Percentiles rank a stretch among this genome's conserved stretches.
phyloP scores from a whole-genome alignment of 768 basidiomycete species.

The Strobilomyces confusus region DNA sequence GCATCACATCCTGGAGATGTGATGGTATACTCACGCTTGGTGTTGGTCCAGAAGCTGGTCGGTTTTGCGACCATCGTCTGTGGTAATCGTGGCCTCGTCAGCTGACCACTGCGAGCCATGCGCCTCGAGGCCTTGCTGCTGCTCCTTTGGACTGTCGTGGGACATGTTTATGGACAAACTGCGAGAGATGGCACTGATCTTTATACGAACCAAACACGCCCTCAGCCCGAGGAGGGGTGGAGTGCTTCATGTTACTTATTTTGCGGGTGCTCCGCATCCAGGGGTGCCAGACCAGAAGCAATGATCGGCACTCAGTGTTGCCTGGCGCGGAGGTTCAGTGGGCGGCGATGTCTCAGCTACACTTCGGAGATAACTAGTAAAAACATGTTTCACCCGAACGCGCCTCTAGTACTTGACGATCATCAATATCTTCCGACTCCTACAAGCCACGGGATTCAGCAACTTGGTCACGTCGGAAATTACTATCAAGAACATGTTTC shows the following conservation, averaged over 20 bases:
- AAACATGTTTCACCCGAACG: neutral
- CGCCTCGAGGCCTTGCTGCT: conserved; percentile 23
- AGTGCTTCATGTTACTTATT: neutral
- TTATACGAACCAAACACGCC: neutral
- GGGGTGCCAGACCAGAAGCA: neutral
- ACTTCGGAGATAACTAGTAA: neutral
- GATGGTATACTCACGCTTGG: conserved; percentile 41
- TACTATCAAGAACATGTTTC: neutral
- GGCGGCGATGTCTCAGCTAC: no score
- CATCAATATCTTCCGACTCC: neutral
- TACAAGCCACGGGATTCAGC: neutral
- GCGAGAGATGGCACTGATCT: neutral
- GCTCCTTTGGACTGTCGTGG: conserved; percentile 5
- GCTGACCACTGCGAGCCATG: conserved; percentile 13
- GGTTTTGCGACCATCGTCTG: conserved; percentile 67
- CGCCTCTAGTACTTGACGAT: neutral
- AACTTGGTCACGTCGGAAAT: neutral
- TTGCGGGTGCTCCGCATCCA: neutral
- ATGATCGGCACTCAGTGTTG: neutral
- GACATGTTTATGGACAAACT: conserved; percentile 22
- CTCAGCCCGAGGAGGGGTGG: no score
- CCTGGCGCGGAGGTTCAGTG: no score
- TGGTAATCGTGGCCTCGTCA: conserved; percentile 32
- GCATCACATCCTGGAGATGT: conserved; percentile 25
- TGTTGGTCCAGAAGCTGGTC: conserved; percentile 76